These are phyloP conservation scores for Polygonum maritimum DNA, from an alignment of 148 eudicot species.

Conservation along the genomic window DNA sequence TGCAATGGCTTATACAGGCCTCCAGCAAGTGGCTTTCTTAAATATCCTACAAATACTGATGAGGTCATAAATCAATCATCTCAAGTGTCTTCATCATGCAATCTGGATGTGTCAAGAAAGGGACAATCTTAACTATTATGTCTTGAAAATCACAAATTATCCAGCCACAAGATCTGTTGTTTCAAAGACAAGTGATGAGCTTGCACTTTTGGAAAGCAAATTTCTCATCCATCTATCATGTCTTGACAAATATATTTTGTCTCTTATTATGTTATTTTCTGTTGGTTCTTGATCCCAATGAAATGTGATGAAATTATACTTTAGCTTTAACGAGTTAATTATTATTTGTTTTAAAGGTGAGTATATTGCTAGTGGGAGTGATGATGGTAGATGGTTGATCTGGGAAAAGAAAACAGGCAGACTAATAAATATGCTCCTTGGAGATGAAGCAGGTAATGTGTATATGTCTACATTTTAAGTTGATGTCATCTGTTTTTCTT, in stretches of 20 bases:
- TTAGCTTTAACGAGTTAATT: neutral
- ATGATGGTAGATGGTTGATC: constrained; percentile 95
- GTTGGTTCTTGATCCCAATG: neutral
- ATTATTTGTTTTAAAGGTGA: constrained; percentile 40
- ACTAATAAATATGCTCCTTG: constrained; percentile 73
- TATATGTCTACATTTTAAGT: neutral
- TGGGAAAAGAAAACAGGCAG: constrained; percentile 98
- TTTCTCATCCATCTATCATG: neutral
- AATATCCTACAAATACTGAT: neutral
- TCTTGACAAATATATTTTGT: neutral
- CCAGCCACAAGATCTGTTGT: neutral
- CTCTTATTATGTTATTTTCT: neutral
- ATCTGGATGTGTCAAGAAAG: neutral
- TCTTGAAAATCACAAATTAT: too few species aligned
- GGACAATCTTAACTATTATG: neutral
- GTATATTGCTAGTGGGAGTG: constrained; percentile 95
- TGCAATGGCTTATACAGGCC: neutral
- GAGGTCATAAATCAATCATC: neutral
- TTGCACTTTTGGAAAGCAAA: neutral
- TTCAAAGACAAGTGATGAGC: neutral
- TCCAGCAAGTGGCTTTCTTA: neutral
- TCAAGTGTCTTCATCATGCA: neutral
- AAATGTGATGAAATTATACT: neutral
- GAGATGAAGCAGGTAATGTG: constrained; percentile 70
- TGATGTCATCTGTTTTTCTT: neutral